A percentile compares a stretch with the other conserved stretches of the same genome.
Evolutionary conservation across 2,329 filamentous ascomycete species (phyloP).

Genomic region (Cercospora sp.): DNA sequence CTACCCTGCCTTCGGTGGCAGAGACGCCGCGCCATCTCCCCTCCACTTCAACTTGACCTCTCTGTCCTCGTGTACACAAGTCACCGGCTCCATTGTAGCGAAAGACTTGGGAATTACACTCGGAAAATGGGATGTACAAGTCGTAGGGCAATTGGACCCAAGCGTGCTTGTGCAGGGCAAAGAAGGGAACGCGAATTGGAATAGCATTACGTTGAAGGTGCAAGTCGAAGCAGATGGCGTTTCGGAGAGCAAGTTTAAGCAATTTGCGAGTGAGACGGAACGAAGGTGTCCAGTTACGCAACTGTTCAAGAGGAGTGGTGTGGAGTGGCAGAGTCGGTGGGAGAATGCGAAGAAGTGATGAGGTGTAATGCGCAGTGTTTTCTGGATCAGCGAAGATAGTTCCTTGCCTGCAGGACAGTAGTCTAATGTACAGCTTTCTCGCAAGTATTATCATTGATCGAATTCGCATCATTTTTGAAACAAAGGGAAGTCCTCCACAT

Average conservation of each 20-base stretch:
- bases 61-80: conserved; percentile 16
- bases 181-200: conserved; percentile 20
- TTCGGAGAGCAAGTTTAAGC: conserved; percentile 11
- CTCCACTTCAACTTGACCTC: not conserved
- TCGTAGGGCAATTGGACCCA: conserved; percentile 15
- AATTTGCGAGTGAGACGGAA: conserved; percentile 21
- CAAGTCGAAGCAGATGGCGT: conserved; percentile 11
- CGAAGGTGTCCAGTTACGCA: conserved; percentile 18
- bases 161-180: conserved; percentile 14
- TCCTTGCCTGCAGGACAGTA: not conserved
- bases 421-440: not conserved
- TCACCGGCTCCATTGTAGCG: conserved; percentile 19
- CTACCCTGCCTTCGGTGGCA: not conserved
- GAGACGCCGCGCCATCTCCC: not conserved
- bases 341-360: not conserved
- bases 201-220: conserved; percentile 9
- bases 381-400: too few relatives aligned
- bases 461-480: too few relatives aligned
- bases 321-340: conserved; percentile 12
- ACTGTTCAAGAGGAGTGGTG: conserved; percentile 17
- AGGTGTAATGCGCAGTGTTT: not conserved
- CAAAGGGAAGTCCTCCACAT: too few relatives aligned
- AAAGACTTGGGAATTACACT: conserved; percentile 18
- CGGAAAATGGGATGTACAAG: conserved; percentile 17
- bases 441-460: not conserved